These are phyloP conservation scores for Coemansia sp. DNA, from an alignment of 192 early-diverging fungal genomes.

Conservation along the genomic window DNA sequence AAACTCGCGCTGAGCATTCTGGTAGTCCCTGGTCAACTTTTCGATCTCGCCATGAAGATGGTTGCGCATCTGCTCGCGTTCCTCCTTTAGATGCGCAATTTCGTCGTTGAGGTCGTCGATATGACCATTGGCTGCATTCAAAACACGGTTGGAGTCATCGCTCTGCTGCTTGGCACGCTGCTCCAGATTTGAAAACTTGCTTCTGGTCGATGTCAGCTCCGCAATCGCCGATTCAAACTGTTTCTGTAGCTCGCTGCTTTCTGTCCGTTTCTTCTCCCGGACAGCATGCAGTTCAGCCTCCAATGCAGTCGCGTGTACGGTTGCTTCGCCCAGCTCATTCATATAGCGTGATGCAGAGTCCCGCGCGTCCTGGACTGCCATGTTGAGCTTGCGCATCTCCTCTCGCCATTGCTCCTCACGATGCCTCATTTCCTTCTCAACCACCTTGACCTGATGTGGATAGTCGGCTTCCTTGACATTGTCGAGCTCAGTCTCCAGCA, in stretches of 20 bases:
- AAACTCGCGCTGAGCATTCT: slow-evolving; percentile 36
- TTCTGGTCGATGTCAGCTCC: slow-evolving; percentile 23
- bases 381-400: slow-evolving; percentile 22
- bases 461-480: slow-evolving; percentile 27
- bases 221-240: slow-evolving; percentile 25
- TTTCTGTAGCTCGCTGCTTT: slow-evolving; percentile 11
- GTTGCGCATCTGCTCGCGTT: slow-evolving; percentile 40
- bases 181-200: slow-evolving; percentile 33
- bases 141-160: slow-evolving; percentile 28
- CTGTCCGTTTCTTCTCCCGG: slow-evolving; percentile 16
- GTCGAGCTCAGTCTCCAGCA: slow-evolving; percentile 18
- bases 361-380: slow-evolving; percentile 35
- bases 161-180: slow-evolving; percentile 28
- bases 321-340: slow-evolving; percentile 47
- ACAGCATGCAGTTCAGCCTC: slow-evolving; percentile 45
- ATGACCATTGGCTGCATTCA: slow-evolving; percentile 37
- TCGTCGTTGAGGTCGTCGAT: slow-evolving; percentile 37
- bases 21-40: slow-evolving; percentile 38
- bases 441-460: slow-evolving; percentile 21
- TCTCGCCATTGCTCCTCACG: slow-evolving; percentile 44
- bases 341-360: slow-evolving; percentile 39
- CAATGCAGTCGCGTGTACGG: slow-evolving; percentile 42
- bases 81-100: slow-evolving; percentile 33
- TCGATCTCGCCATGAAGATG: slow-evolving; percentile 45
- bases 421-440: slow-evolving; percentile 24